Base-by-base conservation (phyloP, 2,329 filamentous ascomycete genomes). In the Colletotrichum graminicola region DNA sequence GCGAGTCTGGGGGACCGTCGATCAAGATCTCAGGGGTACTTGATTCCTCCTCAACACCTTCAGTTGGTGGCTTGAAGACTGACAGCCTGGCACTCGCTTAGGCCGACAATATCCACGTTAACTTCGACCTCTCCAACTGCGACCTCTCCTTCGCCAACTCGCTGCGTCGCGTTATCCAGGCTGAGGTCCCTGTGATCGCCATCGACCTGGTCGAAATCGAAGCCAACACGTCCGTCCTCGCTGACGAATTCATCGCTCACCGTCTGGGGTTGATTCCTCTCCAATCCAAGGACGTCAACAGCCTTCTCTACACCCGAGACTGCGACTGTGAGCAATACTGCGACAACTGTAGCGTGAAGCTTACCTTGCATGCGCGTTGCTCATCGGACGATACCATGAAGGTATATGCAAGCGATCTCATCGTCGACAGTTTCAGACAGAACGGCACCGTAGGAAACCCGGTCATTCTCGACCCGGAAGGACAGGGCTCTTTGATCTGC, bases 301-400 rank as follows among this genome's bases (percentile, higher is more conserved):
- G 92, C 77, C 88, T 98, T 73, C 87, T 93, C 74, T 97, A 97
- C 84, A 92, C 93, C 60, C 93, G 95, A 78, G 95, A 98, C 83
- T 99, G 96, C 85, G 94, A 97, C 79, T 99, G 96, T 86, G 95
- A 98, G 77, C 92, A 95, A 77, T 94, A 95, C 84, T 99, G 96
- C 85, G 93, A 97, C 75, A 90, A 93, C 76, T 99, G 96, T 86
- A 93, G 93, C 75, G 93, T 98, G 62, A 92, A 91, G 32, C 89
- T 99, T 36, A 92, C 89, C 4, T 88, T 99, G 49, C 92, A 97
- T 78, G 95, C 94, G 52, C 92, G 93, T 79, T 97, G 94, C 82
- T 94, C 91, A 3, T 89, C 90, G 62, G 94, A 96, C 76, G 92
- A 95, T 74, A 92, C 95, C 72, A 96, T 99, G 91, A 94, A 93